A percentile compares a stretch with the other conserved stretches of the same genome.
Evolutionary conservation across 768 basidiomycete genomes (phyloP).

Genomic region (Calocybe gangraenosa): DNA sequence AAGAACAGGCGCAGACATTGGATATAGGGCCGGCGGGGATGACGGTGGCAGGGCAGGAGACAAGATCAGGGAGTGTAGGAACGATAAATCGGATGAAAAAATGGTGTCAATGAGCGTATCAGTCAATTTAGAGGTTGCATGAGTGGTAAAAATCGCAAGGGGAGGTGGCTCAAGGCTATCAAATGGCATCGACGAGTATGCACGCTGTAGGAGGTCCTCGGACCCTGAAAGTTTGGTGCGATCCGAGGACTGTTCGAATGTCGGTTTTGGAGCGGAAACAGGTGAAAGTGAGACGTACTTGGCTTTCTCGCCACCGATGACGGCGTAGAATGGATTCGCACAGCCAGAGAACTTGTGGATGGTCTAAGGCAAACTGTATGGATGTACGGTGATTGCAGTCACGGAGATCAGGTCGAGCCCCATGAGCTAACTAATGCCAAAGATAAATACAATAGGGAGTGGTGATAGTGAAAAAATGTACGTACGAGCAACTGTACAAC

Average conservation of each 20-base stretch:
- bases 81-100: conserved; percentile 42
- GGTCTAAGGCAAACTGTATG: conserved; percentile 61
- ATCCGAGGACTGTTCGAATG: conserved; percentile 31
- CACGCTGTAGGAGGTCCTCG: conserved; percentile 33
- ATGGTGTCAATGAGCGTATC: conserved; percentile 54
- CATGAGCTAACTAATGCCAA: conserved; percentile 53
- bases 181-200: conserved; percentile 32
- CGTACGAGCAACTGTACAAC: conserved; percentile 67
- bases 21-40: conserved; percentile 36
- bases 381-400: conserved; percentile 72
- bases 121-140: conserved; percentile 39
- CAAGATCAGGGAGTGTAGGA: conserved; percentile 55
- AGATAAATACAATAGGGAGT: conserved; percentile 3
- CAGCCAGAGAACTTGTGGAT: conserved; percentile 62
- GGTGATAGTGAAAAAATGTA: conserved; percentile 7
- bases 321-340: conserved; percentile 65
- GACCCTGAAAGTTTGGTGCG: conserved; percentile 30
- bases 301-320: conserved; percentile 55
- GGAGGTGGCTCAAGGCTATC: conserved; percentile 38
- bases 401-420: conserved; percentile 68
- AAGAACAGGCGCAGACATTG: conserved; percentile 47
- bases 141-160: conserved; percentile 35
- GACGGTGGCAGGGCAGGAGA: conserved; percentile 35
- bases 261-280: conserved; percentile 13
- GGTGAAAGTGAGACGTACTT: conserved; percentile 36